Conservation (phyloP, 305 asterid genomes). For the Caryopteris hybrid region DNA sequence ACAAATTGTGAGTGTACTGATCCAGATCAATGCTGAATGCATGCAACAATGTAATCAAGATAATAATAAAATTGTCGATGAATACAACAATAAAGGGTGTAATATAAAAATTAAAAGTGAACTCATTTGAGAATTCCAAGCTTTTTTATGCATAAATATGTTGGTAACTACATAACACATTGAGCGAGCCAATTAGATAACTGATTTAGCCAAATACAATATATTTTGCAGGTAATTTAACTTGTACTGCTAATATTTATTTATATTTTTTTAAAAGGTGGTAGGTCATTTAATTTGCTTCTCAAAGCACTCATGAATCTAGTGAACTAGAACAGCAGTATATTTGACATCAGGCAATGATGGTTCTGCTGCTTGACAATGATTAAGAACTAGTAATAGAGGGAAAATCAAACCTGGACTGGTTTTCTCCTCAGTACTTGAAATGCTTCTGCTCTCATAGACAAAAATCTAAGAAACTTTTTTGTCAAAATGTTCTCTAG, state of each 20-base stretch:
- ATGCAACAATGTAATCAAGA: not conserved
- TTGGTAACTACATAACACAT: constrained; percentile 4
- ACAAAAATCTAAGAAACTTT: constrained; percentile 90
- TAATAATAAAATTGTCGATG: not conserved
- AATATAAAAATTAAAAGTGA: not conserved
- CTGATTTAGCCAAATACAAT: not conserved
- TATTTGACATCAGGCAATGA: not conserved
- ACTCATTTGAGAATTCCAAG: not conserved
- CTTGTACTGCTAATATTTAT: not conserved
- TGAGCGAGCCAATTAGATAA: constrained; percentile 1
- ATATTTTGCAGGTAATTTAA: not conserved
- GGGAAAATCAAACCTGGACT: constrained; percentile 57
- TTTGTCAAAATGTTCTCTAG: constrained; percentile 96
- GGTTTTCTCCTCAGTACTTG: constrained; percentile 98
- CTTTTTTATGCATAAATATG: not conserved
- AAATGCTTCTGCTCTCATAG: constrained; percentile 99
- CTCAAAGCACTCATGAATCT: not conserved
- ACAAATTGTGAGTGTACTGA: not conserved
- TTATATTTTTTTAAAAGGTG: not conserved
- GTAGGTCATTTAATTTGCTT: not conserved
- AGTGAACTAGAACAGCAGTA: not conserved
- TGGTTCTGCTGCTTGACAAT: not conserved
- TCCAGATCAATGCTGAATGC: not conserved
- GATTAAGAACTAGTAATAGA: constrained; percentile 2
- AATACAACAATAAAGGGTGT: not conserved